Conservation (phyloP, 1,284 basidiomycete species). For the Somion occarium region DNA sequence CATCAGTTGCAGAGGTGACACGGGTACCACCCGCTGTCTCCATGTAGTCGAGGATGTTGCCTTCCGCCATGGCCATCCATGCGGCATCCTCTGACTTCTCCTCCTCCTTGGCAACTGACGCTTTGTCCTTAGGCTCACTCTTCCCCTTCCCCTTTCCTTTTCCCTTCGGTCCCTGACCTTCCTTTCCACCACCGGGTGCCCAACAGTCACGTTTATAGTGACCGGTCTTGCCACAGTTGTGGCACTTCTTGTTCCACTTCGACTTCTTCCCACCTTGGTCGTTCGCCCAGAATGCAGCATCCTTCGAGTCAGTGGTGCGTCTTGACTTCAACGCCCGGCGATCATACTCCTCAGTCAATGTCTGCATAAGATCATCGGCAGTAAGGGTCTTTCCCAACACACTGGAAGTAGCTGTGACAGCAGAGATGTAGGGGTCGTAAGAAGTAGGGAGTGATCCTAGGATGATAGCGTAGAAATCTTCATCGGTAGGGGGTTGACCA, state of each 20-base stretch:
- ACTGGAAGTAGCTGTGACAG: constrained; percentile 4
- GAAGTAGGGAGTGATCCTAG: constrained; percentile 16
- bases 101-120: constrained; percentile 7
- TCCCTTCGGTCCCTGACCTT: constrained; percentile 20
- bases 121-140: constrained; percentile 4
- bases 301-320: not conserved
- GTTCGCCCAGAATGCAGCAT: constrained; percentile 10
- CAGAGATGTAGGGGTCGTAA: constrained; percentile 12
- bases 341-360: constrained; percentile 15
- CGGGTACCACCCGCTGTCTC: not conserved
- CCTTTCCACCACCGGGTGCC: constrained; percentile 25
- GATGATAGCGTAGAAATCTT: constrained; percentile 15
- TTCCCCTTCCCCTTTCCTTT: constrained; percentile 10
- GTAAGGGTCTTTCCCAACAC: constrained; percentile 9
- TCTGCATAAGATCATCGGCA: constrained; percentile 13
- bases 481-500: constrained; percentile 12
- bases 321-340: constrained; percentile 6
- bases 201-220: constrained; percentile 24
- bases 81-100: constrained; percentile 8
- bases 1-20: not conserved
- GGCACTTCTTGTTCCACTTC: constrained; percentile 14
- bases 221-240: constrained; percentile 21
- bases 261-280: constrained; percentile 4
- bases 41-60: not conserved
- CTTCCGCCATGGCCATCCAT: constrained; percentile 9